These are phyloP conservation scores for Trypanosoma melophagium DNA, from an alignment of 208 protist genomes.

Conservation along the genomic window DNA sequence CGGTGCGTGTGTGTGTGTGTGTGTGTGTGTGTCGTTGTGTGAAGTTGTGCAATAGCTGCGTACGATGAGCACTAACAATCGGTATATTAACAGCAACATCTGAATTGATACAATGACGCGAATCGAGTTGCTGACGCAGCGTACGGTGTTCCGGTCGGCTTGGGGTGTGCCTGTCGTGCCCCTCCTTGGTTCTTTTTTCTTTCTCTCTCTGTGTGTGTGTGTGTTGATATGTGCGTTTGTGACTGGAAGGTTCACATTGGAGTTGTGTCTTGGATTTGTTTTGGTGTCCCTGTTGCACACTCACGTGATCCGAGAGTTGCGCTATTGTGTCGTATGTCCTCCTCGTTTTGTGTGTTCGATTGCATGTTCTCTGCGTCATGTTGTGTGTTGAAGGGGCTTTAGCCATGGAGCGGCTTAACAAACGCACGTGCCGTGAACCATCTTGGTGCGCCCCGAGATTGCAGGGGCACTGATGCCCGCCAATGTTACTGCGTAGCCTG, in stretches of 20 bases:
- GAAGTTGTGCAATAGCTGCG: neutral
- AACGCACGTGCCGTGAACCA: slow-evolving; percentile 29
- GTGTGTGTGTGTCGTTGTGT: slow-evolving; percentile 23
- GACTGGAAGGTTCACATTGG: slow-evolving; percentile 26
- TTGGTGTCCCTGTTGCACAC: slow-evolving; percentile 28
- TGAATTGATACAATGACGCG: slow-evolving; percentile 10
- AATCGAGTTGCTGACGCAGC: slow-evolving; percentile 4
- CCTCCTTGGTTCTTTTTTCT: neutral
- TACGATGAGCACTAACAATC: slow-evolving; percentile 3
- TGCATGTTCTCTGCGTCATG: too few species aligned
- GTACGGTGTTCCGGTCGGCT: neutral
- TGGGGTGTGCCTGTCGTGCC: neutral
- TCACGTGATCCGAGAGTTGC: slow-evolving; percentile 22
- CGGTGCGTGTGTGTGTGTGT: too few species aligned
- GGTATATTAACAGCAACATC: slow-evolving; percentile 17
- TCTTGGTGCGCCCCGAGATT: slow-evolving; percentile 32
- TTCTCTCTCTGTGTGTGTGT: neutral
- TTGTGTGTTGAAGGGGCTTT: too few species aligned
- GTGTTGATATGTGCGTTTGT: neutral
- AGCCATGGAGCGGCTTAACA: too few species aligned
- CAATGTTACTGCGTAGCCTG: neutral
- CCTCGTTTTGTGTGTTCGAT: too few species aligned
- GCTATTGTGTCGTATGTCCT: too few species aligned
- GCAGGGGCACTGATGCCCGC: too few species aligned
- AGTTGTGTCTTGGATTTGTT: slow-evolving; percentile 29